Percentiles rank a stretch among this genome's conserved stretches.
Conservation (phyloP, 2,329 filamentous ascomycete genomes). For the Venturia asperata region DNA sequence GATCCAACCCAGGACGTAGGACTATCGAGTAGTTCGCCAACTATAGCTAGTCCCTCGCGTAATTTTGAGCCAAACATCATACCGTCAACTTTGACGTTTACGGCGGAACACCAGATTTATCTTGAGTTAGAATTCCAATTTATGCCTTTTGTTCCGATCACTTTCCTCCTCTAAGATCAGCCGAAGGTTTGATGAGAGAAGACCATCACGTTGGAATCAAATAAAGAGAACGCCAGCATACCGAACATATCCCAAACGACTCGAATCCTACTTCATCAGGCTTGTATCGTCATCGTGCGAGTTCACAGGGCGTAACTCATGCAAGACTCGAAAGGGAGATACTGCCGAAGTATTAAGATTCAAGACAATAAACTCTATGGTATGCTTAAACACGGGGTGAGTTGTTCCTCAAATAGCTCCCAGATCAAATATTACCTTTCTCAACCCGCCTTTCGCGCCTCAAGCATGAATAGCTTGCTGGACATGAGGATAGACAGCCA, state of each 20-base stretch:
- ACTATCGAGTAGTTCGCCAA: neutral
- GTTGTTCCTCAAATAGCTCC: neutral
- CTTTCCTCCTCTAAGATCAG: too few species aligned
- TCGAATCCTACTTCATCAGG: too few species aligned
- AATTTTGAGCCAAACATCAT: neutral
- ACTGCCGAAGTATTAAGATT: neutral
- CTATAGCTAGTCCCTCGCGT: neutral
- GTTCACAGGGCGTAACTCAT: too few species aligned
- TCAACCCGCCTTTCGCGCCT: neutral
- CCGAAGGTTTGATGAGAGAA: too few species aligned
- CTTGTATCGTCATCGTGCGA: too few species aligned
- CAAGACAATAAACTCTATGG: neutral
- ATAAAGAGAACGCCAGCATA: too few species aligned
- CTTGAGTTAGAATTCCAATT: too few species aligned
- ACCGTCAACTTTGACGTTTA: neutral
- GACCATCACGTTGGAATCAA: too few species aligned
- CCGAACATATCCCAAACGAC: too few species aligned
- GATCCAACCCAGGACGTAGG: too few species aligned
- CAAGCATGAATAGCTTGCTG: slow-evolving; percentile 65
- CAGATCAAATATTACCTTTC: neutral
- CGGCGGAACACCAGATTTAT: neutral
- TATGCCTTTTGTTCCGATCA: too few species aligned
- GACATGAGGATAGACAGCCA: slow-evolving; percentile 75
- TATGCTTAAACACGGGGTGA: neutral
- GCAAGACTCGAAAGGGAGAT: neutral